These are phyloP conservation scores for Polytrichum formosum DNA, from an alignment of 225 moss, liverwort and hornwort genomes.

Conservation along the genomic window DNA sequence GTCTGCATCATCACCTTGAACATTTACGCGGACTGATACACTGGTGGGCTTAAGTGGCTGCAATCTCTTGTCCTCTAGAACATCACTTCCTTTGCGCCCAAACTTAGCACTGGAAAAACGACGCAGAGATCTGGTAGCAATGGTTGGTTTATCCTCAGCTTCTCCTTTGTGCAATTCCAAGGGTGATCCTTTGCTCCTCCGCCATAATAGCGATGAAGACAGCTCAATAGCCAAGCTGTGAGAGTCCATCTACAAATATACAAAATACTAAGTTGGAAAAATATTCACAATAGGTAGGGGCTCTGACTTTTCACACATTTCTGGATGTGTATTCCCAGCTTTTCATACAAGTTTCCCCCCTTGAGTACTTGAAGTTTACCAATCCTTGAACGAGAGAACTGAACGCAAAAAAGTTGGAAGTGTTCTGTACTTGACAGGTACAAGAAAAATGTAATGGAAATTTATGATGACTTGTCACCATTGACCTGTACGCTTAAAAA, in stretches of 20 bases:
- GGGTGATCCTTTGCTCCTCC: constrained; percentile 39
- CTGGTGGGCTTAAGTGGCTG: constrained; percentile 24
- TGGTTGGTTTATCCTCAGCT: constrained; percentile 32
- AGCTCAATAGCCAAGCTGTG: constrained; percentile 71
- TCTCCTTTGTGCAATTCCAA: constrained; percentile 30
- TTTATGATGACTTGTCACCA: too few relatives aligned
- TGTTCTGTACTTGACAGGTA: too few relatives aligned
- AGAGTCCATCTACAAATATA: constrained; percentile 55
- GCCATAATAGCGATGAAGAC: constrained; percentile 56
- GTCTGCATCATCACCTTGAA: constrained; percentile 29
- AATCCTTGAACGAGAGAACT: too few relatives aligned
- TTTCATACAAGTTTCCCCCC: too few relatives aligned
- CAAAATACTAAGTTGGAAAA: not conserved
- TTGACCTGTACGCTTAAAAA: too few relatives aligned
- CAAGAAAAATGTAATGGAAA: too few relatives aligned
- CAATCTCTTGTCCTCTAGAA: constrained; percentile 28
- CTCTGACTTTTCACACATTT: too few relatives aligned
- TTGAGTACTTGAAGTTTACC: too few relatives aligned
- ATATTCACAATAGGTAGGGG: too few relatives aligned
- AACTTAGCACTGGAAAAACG: constrained; percentile 37
- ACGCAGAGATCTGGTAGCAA: constrained; percentile 46
- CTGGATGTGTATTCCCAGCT: too few relatives aligned
- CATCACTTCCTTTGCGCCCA: constrained; percentile 41
- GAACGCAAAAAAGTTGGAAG: too few relatives aligned
- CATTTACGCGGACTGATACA: constrained; percentile 44